These are phyloP conservation scores for Apiospora koreana DNA, from an alignment of 2,329 filamentous ascomycete species.

Conservation along the genomic window DNA sequence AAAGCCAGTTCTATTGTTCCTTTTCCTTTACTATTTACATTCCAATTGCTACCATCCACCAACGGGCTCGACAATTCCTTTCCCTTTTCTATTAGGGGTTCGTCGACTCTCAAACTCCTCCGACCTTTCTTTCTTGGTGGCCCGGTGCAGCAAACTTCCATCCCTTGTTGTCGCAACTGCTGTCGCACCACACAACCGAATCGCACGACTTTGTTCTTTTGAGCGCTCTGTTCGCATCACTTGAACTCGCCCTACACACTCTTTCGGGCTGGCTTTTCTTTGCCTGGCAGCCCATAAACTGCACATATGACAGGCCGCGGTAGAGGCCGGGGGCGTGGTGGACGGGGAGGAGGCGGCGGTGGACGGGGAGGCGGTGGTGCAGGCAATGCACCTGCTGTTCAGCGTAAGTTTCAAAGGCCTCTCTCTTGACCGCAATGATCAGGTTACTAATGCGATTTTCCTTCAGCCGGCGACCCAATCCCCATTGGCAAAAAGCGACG, in stretches of 20 bases:
- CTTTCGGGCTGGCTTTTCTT: background rate
- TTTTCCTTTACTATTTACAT: background rate
- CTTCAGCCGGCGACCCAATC: constrained; percentile 70
- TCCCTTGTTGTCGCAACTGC: background rate
- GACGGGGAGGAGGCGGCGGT: background rate
- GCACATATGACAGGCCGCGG: constrained; percentile 6
- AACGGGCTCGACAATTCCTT: background rate
- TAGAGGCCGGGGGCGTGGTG: background rate
- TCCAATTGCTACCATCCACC: background rate
- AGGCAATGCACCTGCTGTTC: background rate
- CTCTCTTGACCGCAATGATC: background rate
- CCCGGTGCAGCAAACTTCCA: background rate
- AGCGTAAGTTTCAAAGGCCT: constrained; percentile 39
- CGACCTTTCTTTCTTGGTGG: background rate
- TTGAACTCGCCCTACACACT: background rate
- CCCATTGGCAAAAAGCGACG: constrained; percentile 87
- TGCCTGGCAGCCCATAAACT: background rate
- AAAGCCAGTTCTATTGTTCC: background rate
- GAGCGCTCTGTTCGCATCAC: background rate
- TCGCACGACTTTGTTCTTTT: background rate
- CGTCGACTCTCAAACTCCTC: background rate
- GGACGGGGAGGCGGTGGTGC: background rate
- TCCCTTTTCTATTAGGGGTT: background rate
- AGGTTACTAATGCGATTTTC: constrained; percentile 23
- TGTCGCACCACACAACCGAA: background rate